phyloP scores from a whole-genome alignment of 495 filamentous ascomycete species.

The Xylaria grammica region DNA sequence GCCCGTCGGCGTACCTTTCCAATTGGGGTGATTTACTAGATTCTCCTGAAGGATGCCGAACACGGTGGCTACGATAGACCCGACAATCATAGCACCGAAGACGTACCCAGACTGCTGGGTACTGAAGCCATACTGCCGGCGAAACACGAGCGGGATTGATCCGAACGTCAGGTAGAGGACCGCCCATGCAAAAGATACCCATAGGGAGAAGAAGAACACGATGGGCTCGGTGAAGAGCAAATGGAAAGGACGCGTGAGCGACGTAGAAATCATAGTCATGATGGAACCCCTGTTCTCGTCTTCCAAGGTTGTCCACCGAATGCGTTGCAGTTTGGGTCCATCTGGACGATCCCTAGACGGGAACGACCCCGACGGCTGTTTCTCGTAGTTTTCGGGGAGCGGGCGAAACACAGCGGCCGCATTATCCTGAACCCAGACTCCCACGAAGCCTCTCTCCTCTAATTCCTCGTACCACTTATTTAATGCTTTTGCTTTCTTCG shows the following conservation, averaged over 20 bases:
- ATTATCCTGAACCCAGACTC: slow-evolving; percentile 52
- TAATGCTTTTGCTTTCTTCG: slow-evolving; percentile 71
- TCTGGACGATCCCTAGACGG: slow-evolving; percentile 9
- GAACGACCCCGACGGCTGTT: slow-evolving; percentile 37
- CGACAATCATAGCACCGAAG: slow-evolving; percentile 75
- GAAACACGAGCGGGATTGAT: slow-evolving; percentile 79
- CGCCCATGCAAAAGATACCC: slow-evolving; percentile 90
- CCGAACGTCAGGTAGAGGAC: slow-evolving; percentile 85
- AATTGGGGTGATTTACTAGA: slow-evolving; percentile 48
- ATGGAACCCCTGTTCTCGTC: slow-evolving; percentile 81
- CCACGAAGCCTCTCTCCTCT: slow-evolving; percentile 69
- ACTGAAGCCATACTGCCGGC: slow-evolving; percentile 69
- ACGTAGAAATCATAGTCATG: slow-evolving; percentile 73
- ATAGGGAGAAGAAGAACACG: slow-evolving; percentile 92
- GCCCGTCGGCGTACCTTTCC: slow-evolving; percentile 43
- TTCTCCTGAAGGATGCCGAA: slow-evolving; percentile 76
- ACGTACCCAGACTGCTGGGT: slow-evolving; percentile 71
- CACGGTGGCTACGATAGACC: slow-evolving; percentile 68
- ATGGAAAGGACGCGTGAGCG: slow-evolving; percentile 80
- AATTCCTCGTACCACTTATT: slow-evolving; percentile 82
- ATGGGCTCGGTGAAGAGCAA: slow-evolving; percentile 89
- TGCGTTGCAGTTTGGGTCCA: slow-evolving; percentile 52
- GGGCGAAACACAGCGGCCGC: neutral
- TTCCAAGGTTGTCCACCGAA: slow-evolving; percentile 83
- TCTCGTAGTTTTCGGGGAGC: slow-evolving; percentile 31